A percentile compares a stretch with the other conserved stretches of the same genome.
Conservation (phyloP, 441 rosid genomes). For the Adansonia rubrostipa region DNA sequence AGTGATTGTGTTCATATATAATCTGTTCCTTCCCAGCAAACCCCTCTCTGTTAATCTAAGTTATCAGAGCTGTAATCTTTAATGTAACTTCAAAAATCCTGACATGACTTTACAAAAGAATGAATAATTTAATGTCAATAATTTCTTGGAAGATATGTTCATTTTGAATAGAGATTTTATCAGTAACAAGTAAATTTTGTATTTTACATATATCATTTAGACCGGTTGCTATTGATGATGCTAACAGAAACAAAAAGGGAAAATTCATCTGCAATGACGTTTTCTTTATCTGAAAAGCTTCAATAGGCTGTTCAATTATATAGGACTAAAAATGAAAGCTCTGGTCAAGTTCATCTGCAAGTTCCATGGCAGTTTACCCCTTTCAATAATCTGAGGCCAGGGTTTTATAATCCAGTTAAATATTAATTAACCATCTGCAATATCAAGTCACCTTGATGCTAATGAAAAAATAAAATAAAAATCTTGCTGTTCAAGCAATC, state of each 20-base stretch:
- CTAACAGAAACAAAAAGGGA: too few species aligned
- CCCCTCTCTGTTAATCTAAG: not conserved
- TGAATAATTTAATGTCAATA: not conserved
- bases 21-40: not conserved
- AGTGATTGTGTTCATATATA: not conserved
- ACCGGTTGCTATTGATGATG: not conserved
- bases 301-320: not conserved
- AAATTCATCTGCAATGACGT: not conserved
- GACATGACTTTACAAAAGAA: not conserved
- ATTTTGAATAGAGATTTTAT: not conserved
- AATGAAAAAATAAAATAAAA: not conserved
- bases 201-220: not conserved
- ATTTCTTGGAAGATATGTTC: not conserved
- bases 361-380: not conserved
- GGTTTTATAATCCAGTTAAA: not conserved
- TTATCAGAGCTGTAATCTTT: not conserved
- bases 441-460: slow-evolving; percentile 1
- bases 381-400: not conserved
- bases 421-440: not conserved
- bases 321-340: not conserved
- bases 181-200: not conserved
- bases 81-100: not conserved
- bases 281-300: not conserved
- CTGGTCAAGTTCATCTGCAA: not conserved
- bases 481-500: not conserved